These are phyloP conservation scores for Sanguinoderma infundibulare DNA, from an alignment of 1,284 basidiomycete genomes.

Conservation along the genomic window DNA sequence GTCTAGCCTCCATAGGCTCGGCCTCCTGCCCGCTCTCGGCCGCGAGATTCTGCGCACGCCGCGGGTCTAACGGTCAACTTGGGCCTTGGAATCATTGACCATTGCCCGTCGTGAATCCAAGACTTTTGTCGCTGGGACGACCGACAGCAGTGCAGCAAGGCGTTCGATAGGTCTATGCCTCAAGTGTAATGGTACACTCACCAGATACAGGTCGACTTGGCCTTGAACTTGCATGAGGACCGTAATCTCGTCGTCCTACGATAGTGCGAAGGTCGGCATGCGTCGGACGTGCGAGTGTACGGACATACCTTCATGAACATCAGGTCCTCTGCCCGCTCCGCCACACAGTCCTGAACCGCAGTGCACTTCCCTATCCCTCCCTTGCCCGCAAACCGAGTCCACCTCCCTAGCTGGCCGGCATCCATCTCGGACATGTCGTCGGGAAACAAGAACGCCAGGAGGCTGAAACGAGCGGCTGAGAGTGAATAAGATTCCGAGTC, in stretches of 20 bases:
- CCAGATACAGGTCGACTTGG: slow-evolving; percentile 60
- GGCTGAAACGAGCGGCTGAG: not conserved
- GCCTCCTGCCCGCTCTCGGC: no score
- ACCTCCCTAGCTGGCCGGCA: slow-evolving; percentile 70
- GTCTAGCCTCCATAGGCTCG: no score
- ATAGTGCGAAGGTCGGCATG: not conserved
- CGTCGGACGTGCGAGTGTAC: not conserved
- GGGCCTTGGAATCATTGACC: no score
- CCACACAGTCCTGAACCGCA: slow-evolving; percentile 76
- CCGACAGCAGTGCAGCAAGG: not conserved
- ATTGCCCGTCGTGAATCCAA: no score
- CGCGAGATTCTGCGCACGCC: no score
- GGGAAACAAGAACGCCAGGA: not conserved
- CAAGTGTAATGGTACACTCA: slow-evolving; percentile 43
- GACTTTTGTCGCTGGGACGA: not conserved
- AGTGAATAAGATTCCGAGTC: not conserved
- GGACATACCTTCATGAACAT: slow-evolving; percentile 81
- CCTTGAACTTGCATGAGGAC: slow-evolving; percentile 78
- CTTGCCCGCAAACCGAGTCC: slow-evolving; percentile 81
- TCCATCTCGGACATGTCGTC: slow-evolving; percentile 54
- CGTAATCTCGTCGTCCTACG: slow-evolving; percentile 78
- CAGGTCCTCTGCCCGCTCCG: slow-evolving; percentile 77
- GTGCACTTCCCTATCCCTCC: slow-evolving; percentile 82
- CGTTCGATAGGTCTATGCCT: no score
- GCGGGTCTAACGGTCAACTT: no score